Evolutionary conservation across 495 filamentous ascomycete species (phyloP).

Genomic region (Aspergillus avenaceus): DNA sequence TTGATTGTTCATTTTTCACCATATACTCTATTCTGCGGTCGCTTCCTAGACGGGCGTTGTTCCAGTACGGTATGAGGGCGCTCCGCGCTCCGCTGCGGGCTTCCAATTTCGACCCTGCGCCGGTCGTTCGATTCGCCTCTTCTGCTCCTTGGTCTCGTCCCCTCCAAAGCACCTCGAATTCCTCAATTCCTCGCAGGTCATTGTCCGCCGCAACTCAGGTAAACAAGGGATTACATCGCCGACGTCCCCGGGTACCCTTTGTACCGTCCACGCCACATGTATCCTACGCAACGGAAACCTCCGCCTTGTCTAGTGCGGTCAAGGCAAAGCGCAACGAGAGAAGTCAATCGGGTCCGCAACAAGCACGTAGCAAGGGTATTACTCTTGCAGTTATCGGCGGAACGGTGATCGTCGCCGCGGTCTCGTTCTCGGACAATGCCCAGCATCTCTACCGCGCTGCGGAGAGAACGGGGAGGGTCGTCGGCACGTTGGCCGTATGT

Average conservation of each 20-base stretch:
- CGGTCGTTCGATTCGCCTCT: conserved; percentile 25
- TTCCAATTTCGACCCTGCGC: conserved; percentile 28
- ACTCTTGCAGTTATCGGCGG: conserved; percentile 51
- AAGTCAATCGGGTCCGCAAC: conserved; percentile 13
- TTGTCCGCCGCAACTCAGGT: neutral
- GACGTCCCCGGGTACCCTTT: neutral
- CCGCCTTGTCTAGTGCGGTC: conserved; percentile 14
- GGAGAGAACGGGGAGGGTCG: conserved; percentile 77
- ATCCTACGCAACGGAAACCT: conserved; percentile 15
- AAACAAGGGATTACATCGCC: neutral
- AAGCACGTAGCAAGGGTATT: conserved; percentile 28
- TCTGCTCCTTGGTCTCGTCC: conserved; percentile 4
- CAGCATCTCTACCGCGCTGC: conserved; percentile 70
- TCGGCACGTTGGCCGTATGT: conserved; percentile 66
- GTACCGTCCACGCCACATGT: conserved; percentile 2
- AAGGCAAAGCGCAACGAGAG: conserved; percentile 7
- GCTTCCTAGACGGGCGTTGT: conserved; percentile 15
- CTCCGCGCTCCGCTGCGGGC: conserved; percentile 38
- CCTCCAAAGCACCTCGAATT: conserved; percentile 4
- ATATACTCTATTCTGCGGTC: conserved; percentile 7
- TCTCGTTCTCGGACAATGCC: conserved; percentile 67
- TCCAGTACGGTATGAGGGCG: conserved; percentile 36
- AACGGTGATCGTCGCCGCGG: conserved; percentile 49
- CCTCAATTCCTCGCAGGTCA: conserved; percentile 1
- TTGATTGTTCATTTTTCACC: neutral